phyloP scores from a whole-genome alignment of 116 monocot species.

The Zostera marina region DNA sequence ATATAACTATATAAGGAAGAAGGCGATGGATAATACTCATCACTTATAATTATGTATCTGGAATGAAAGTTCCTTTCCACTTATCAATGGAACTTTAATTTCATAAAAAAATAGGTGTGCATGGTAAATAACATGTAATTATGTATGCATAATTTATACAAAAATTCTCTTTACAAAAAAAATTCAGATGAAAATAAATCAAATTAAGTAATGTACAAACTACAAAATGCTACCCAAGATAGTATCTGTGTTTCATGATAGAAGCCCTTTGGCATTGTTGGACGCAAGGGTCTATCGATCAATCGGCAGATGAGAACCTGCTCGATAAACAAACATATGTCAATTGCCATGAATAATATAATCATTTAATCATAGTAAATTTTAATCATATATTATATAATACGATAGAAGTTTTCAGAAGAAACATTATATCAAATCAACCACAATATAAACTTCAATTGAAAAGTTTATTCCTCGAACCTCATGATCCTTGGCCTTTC shows the following conservation, averaged over 20 bases:
- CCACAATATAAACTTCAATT: not conserved
- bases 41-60: too few species aligned
- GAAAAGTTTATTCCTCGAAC: conserved; percentile 16
- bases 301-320: conserved; percentile 96
- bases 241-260: conserved; percentile 95
- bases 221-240: conserved; percentile 60
- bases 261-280: conserved; percentile 99
- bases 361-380: not conserved
- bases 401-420: not conserved
- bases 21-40: too few species aligned
- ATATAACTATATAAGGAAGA: too few species aligned
- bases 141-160: not conserved
- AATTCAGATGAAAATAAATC: not conserved
- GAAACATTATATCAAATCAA: too few species aligned
- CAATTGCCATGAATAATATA: conserved; percentile 1
- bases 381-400: not conserved
- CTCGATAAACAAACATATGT: conserved; percentile 6
- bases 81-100: too few species aligned
- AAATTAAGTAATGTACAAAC: conserved; percentile 1
- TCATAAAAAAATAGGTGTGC: too few species aligned
- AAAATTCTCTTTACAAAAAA: too few species aligned
- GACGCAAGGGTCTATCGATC: conserved; percentile 94
- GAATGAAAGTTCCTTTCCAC: too few species aligned
- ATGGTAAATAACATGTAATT: not conserved
- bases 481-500: conserved; percentile 91